These are phyloP conservation scores for Bigelowiella natans DNA, from an alignment of 78 protist species.

Conservation along the genomic window DNA sequence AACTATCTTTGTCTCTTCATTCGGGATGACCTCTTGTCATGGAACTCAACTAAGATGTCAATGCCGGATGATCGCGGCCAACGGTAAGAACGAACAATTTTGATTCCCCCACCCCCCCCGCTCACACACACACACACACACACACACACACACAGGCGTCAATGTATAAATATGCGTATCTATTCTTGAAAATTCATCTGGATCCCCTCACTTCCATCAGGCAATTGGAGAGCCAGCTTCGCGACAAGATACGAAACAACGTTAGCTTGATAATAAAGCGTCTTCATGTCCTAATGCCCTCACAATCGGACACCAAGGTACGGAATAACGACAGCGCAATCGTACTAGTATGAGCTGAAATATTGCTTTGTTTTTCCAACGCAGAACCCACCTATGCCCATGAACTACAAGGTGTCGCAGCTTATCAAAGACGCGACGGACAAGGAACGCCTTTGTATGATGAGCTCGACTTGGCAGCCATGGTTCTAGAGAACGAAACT, in stretches of 20 bases:
- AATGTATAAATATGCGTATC: neutral
- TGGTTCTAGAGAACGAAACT: neutral
- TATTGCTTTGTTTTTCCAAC: neutral
- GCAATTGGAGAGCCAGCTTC: neutral
- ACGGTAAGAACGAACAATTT: neutral
- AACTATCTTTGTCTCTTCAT: neutral
- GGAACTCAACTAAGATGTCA: conserved; percentile 6
- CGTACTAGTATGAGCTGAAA: neutral
- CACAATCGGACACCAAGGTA: neutral
- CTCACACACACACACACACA: neutral
- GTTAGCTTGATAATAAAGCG: neutral
- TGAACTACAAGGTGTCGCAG: neutral
- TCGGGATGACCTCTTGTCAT: neutral
- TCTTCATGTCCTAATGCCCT: neutral
- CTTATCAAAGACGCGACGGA: neutral
- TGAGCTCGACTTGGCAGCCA: conserved; percentile 5
- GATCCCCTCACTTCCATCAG: too few species aligned
- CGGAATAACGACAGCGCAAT: neutral
- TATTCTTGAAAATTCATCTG: neutral
- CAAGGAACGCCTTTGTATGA: neutral
- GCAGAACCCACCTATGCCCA: neutral
- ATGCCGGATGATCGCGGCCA: neutral
- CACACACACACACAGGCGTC: neutral
- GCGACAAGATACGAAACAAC: neutral
- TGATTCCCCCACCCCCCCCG: too few species aligned